phyloP scores from a whole-genome alignment of 139 green algal genomes.

The Tetraselmis striata region DNA sequence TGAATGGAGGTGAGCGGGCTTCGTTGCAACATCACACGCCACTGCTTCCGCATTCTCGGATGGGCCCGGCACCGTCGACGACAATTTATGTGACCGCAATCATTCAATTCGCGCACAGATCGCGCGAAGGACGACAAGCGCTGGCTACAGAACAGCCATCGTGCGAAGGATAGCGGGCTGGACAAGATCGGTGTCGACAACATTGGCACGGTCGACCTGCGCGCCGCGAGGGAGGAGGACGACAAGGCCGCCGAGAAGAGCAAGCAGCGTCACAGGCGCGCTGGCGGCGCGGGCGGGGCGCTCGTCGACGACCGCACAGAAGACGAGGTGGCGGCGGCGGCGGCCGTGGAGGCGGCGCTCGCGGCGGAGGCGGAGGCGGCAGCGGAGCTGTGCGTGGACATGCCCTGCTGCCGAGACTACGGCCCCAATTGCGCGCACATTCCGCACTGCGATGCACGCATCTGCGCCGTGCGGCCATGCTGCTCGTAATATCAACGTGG shows the following conservation, averaged over 20 bases:
- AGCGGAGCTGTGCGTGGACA: neutral
- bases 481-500: too few relatives aligned
- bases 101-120: too few relatives aligned
- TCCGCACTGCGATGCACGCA: neutral
- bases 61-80: too few relatives aligned
- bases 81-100: too few relatives aligned
- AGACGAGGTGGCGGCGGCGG: neutral
- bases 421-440: neutral
- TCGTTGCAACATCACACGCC: too few relatives aligned
- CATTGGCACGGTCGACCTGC: neutral
- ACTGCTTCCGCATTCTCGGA: too few relatives aligned
- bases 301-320: neutral
- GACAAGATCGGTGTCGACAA: neutral
- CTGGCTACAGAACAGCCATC: neutral
- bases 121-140: neutral
- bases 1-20: neutral
- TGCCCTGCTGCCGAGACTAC: neutral
- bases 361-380: neutral
- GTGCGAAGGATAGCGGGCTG: neutral
- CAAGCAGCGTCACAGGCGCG: neutral
- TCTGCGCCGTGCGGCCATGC: neutral
- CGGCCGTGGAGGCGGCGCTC: neutral
- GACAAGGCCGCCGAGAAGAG: neutral
- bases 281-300: too few relatives aligned
- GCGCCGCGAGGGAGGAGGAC: neutral